A percentile compares a stretch with the other conserved stretches of the same genome.
Conservation (phyloP, 257 asterid genomes). For the Jacaranda mimosifolia region DNA sequence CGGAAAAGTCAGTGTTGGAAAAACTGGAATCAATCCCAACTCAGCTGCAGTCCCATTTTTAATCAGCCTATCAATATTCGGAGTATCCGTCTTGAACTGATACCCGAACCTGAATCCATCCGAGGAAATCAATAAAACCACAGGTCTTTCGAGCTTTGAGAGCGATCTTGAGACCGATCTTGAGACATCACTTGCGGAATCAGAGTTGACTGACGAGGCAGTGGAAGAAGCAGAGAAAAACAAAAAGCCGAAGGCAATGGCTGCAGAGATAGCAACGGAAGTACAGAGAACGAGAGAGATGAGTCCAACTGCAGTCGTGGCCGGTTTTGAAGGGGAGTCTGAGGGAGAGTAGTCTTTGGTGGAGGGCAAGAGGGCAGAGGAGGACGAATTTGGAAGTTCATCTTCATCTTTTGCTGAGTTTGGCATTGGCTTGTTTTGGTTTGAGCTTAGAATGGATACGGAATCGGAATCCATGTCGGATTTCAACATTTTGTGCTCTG, state of each 20-base stretch:
- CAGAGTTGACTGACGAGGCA: slow-evolving; percentile 5
- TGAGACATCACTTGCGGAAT: slow-evolving; percentile 29
- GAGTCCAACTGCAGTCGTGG: slow-evolving; percentile 32
- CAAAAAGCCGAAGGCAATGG: slow-evolving; percentile 56
- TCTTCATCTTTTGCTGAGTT: slow-evolving; percentile 36
- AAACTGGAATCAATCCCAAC: slow-evolving; percentile 70
- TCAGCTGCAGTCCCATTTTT: slow-evolving; percentile 73
- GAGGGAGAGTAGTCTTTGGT: slow-evolving; percentile 36
- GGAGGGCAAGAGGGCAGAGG: slow-evolving; percentile 50
- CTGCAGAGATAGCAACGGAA: slow-evolving; percentile 59
- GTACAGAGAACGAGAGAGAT: slow-evolving; percentile 47
- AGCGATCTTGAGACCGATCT: slow-evolving; percentile 53
- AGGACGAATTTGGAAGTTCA: slow-evolving; percentile 50
- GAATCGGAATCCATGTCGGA: slow-evolving; percentile 31
- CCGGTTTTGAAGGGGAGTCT: slow-evolving; percentile 20
- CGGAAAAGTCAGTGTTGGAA: slow-evolving; percentile 78
- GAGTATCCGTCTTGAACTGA: slow-evolving; percentile 66
- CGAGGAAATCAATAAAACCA: slow-evolving; percentile 65
- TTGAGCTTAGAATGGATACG: slow-evolving; percentile 5
- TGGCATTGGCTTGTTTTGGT: slow-evolving; percentile 28
- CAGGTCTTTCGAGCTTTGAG: slow-evolving; percentile 61
- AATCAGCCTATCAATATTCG: slow-evolving; percentile 59
- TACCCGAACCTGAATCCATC: slow-evolving; percentile 85
- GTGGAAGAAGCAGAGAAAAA: slow-evolving; percentile 42
- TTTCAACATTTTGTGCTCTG: slow-evolving; percentile 6